Percentiles rank a stretch among this genome's conserved stretches.
phyloP scores from a whole-genome alignment of 306 rosid species.

The Fragaria nilgerrensis region DNA sequence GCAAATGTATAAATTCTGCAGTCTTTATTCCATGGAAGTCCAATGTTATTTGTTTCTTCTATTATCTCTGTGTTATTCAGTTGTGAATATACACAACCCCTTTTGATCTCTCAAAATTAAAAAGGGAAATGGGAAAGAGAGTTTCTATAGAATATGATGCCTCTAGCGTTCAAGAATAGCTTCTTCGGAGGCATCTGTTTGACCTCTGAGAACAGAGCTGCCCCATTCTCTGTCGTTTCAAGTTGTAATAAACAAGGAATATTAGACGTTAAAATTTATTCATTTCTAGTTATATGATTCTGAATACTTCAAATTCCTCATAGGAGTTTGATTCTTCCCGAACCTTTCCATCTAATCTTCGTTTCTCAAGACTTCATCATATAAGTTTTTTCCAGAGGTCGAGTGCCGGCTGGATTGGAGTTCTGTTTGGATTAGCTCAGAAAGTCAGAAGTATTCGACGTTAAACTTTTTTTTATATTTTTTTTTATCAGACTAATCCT shows the following conservation, averaged over 20 bases:
- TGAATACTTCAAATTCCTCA: background rate
- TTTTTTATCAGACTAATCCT: too few species aligned
- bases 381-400: background rate
- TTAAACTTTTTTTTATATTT: too few species aligned
- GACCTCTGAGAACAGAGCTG: background rate
- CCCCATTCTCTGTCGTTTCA: background rate
- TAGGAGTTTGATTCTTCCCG: background rate
- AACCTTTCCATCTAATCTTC: background rate
- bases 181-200: background rate
- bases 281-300: background rate
- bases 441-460: background rate
- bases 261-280: background rate
- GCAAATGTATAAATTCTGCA: constrained; percentile 29
- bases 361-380: too few species aligned
- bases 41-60: background rate
- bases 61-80: background rate
- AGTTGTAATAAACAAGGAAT: background rate
- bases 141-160: background rate
- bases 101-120: background rate
- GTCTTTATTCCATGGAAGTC: background rate
- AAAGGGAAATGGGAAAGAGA: background rate
- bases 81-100: background rate
- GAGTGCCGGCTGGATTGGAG: too few species aligned
- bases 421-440: too few species aligned
- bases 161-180: background rate